Evolutionary conservation across 2,329 filamentous ascomycete genomes (phyloP).

Genomic region (Claviceps purpurea): DNA sequence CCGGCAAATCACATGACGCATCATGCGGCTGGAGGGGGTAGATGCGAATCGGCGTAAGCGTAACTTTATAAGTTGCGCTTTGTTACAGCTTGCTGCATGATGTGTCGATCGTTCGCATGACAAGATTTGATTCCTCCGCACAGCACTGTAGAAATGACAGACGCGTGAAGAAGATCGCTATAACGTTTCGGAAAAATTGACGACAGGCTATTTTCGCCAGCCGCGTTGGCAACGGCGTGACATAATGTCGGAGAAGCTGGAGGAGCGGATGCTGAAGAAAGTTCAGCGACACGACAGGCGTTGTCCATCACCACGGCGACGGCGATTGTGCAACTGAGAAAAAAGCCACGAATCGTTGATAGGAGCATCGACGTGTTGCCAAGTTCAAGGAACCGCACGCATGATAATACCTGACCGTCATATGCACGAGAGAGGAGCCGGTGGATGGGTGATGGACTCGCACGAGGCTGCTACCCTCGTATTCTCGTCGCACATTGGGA

Average conservation of each 20-base stretch:
- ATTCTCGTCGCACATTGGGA: conserved; percentile 2
- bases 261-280: neutral
- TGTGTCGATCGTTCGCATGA: no score
- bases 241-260: no score
- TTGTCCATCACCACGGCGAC: neutral
- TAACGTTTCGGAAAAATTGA: no score
- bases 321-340: neutral
- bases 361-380: neutral
- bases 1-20: neutral
- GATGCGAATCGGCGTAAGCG: neutral
- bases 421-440: neutral
- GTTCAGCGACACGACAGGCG: neutral
- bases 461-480: conserved; percentile 1
- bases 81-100: no score
- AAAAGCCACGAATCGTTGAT: neutral
- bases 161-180: no score
- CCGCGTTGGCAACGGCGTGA: no score
- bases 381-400: neutral
- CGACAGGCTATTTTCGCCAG: no score
- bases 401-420: neutral
- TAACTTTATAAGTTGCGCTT: no score
- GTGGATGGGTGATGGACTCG: neutral
- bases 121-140: no score
- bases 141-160: no score
- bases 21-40: neutral